Evolutionary conservation across 148 eudicot genomes (phyloP).

Genomic region (Cornus suecica): DNA sequence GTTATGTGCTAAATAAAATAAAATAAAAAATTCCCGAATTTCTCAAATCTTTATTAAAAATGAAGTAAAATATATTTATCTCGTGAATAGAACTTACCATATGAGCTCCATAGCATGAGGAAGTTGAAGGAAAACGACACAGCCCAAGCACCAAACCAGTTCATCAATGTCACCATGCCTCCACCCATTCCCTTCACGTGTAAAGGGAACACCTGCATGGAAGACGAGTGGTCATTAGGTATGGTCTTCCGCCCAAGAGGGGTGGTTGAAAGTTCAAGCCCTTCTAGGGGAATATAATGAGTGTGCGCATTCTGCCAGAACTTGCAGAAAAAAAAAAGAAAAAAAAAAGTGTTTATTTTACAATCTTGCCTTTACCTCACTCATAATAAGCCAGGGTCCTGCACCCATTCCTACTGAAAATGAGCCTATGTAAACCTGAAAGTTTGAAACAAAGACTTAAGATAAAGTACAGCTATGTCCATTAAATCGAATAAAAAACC

Average conservation of each 20-base stretch:
- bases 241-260: too few species aligned
- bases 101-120: conserved; percentile 33
- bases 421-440: conserved; percentile 52
- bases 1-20: too few species aligned
- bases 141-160: conserved; percentile 46
- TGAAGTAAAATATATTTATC: too few species aligned
- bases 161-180: conserved; percentile 31
- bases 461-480: not conserved
- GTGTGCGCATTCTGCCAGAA: too few species aligned
- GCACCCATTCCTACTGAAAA: conserved; percentile 67
- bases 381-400: conserved; percentile 60
- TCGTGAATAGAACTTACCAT: conserved; percentile 8
- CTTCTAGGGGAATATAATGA: too few species aligned
- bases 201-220: conserved; percentile 35
- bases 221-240: too few species aligned
- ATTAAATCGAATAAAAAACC: too few species aligned
- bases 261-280: too few species aligned
- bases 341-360: not conserved
- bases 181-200: conserved; percentile 43
- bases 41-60: too few species aligned
- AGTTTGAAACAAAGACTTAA: not conserved
- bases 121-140: conserved; percentile 48
- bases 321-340: not conserved
- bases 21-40: too few species aligned
- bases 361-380: conserved; percentile 35